phyloP scores from a whole-genome alignment of 2,329 filamentous ascomycete species.

The Aureobasidium lini region DNA sequence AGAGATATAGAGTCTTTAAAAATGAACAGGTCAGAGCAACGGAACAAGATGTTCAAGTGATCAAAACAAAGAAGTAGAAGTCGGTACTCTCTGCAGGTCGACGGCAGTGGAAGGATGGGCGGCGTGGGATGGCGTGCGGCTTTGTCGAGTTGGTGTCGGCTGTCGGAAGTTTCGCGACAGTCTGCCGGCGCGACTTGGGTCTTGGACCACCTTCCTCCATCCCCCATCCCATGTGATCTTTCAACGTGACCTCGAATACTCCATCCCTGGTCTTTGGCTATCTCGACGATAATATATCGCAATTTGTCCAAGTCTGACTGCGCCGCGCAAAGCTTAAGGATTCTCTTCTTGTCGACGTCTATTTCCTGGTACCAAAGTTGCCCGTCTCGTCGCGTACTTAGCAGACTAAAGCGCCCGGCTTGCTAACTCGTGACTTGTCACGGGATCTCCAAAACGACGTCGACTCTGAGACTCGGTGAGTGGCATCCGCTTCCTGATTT shows the following conservation, averaged over 20 bases:
- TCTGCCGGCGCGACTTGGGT: not conserved
- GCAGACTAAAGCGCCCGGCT: conserved; percentile 8
- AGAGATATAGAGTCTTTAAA: not conserved
- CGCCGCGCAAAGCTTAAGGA: conserved; percentile 2
- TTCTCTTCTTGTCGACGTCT: not conserved
- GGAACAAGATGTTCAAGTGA: not conserved
- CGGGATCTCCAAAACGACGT: conserved; percentile 10
- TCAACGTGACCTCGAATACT: conserved; percentile 7
- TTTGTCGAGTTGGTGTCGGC: not conserved
- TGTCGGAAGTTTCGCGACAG: not conserved
- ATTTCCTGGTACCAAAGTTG: not conserved
- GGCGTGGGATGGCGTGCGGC: too few relatives aligned
- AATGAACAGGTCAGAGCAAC: not conserved
- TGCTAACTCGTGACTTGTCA: conserved; percentile 12
- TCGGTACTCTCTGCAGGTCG: not conserved
- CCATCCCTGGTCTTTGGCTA: not conserved
- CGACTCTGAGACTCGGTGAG: conserved; percentile 6
- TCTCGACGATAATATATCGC: conserved; percentile 8
- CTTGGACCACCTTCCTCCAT: not conserved
- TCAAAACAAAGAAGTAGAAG: not conserved
- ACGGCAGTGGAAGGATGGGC: not conserved
- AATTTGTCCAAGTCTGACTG: not conserved
- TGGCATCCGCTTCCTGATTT: not conserved
- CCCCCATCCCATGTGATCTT: conserved; percentile 7
- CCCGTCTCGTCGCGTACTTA: not conserved